Evolutionary conservation across 768 basidiomycete genomes (phyloP), one percentile per base, ranked within the genome.

Genomic region (Panellus pusillus): DNA sequence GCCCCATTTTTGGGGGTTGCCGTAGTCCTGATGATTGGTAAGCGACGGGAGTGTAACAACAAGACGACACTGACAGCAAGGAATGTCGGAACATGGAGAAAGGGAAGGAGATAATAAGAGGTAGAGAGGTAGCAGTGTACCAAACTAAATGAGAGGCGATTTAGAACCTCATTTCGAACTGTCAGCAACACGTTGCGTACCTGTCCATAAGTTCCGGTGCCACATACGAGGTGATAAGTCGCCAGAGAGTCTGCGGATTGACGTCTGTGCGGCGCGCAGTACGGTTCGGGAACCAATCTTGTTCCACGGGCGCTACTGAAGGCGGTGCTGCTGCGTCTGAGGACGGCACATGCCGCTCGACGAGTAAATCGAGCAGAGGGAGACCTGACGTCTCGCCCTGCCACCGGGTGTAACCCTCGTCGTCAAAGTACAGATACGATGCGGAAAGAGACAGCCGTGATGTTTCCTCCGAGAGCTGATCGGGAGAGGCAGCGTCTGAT

Each of bases 301-400:
- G 67, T 60, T 39, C 61, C 50, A 43, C 61, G 50, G 36, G 70
- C 63, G 55, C 60, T 63, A 52, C 52, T 14, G 53, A 65, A 63
- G 32, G 56, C 64, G 52, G 74, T 9, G 41, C n/a, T 1, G 32
- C 32, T 11, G 51, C 47, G 40, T 61, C 61, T 49, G 67, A 44
- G 52, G 72, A 64, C 9, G 73, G 69, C 6, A 76, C 71, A 60
- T 87, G 85, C 32, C 83, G 79, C 65, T 93, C 91, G 27, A 91
- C 81, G 24, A 97, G 74, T 8, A 92, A 72, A 67, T 95, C 91
- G 24, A 95, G 80, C 4, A 96, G 80, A 6, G 94, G 94, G 0
- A 96, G 79, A 20, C 94, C 93, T 4, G 93, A 95, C 0, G 92
- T 92, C 63, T 95, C 93, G 28, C 94, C 93, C 72, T 93, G 91